These are phyloP conservation scores for Anthracocystis setariae DNA, from an alignment of 1,284 basidiomycete species.

Conservation along the genomic window DNA sequence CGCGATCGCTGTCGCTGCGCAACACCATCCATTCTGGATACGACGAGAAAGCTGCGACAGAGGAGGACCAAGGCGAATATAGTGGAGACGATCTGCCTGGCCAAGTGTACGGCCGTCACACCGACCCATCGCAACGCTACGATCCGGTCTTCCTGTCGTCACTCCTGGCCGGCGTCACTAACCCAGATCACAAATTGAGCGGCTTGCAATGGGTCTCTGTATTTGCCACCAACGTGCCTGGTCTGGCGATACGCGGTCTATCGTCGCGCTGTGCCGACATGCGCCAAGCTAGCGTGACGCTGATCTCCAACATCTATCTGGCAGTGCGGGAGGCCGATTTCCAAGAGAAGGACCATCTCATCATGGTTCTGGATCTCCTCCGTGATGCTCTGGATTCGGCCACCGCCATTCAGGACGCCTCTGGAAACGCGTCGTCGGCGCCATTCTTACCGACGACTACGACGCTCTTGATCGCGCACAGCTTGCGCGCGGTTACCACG, in stretches of 20 bases:
- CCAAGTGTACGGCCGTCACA: conserved; percentile 36
- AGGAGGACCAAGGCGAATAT: not conserved
- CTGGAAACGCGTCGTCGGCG: conserved; percentile 66
- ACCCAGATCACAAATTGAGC: conserved; percentile 72
- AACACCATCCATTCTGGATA: conserved; percentile 30
- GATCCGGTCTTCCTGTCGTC: conserved; percentile 83
- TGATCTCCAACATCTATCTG: conserved; percentile 69
- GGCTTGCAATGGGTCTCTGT: conserved; percentile 84
- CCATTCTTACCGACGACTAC: conserved; percentile 76
- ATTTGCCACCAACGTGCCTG: conserved; percentile 81
- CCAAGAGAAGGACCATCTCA: conserved; percentile 81
- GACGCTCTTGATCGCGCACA: conserved; percentile 81
- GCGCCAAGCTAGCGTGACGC: conserved; percentile 71
- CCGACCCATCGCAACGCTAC: conserved; percentile 70
- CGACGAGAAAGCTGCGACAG: not conserved
- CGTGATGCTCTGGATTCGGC: conserved; percentile 41
- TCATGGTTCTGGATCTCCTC: conserved; percentile 79
- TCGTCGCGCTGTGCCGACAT: conserved; percentile 76
- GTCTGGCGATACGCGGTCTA: conserved; percentile 78
- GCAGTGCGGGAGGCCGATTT: conserved; percentile 74
- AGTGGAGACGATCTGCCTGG: conserved; percentile 8
- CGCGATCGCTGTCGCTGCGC: conserved; percentile 66
- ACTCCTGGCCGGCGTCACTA: conserved; percentile 76
- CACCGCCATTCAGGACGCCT: conserved; percentile 15
- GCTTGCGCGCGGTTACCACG: conserved; percentile 80